phyloP scores from a whole-genome alignment of 768 basidiomycete genomes.

The Baorangia bicolor region DNA sequence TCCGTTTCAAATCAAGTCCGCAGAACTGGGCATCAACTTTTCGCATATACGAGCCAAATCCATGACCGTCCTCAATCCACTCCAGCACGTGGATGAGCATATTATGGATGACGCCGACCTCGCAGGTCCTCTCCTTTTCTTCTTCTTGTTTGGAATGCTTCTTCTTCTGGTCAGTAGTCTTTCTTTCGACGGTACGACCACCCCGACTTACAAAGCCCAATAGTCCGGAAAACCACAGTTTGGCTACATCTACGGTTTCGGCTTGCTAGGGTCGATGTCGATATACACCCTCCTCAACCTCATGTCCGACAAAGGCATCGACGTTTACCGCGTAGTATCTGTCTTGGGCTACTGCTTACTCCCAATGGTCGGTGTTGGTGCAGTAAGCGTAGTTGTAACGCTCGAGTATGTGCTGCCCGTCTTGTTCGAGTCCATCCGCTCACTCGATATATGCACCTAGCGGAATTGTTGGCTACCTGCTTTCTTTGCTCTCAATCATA shows the following conservation, averaged over 20 bases:
- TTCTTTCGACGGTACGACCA: background rate
- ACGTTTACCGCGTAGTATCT: slow-evolving; percentile 91
- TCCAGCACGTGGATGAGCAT: slow-evolving; percentile 76
- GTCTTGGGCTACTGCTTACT: slow-evolving; percentile 96
- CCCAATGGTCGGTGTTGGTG: slow-evolving; percentile 94
- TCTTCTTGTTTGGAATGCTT: slow-evolving; percentile 91
- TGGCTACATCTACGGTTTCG: slow-evolving; percentile 98
- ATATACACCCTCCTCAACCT: slow-evolving; percentile 95
- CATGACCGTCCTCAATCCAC: slow-evolving; percentile 91
- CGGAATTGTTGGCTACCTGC: slow-evolving; percentile 79
- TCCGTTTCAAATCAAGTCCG: background rate
- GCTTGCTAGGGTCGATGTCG: slow-evolving; percentile 87
- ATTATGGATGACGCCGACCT: slow-evolving; percentile 99
- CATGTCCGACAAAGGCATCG: slow-evolving; percentile 94
- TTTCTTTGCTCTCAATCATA: slow-evolving; percentile 78
- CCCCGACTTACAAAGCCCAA: background rate
- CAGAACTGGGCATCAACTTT: slow-evolving; percentile 98
- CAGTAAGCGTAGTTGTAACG: slow-evolving; percentile 80
- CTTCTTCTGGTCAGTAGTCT: slow-evolving; percentile 76
- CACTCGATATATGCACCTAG: slow-evolving; percentile 37
- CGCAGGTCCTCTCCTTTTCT: slow-evolving; percentile 93
- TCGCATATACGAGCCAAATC: slow-evolving; percentile 93
- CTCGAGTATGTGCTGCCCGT: slow-evolving; percentile 68
- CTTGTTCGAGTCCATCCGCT: slow-evolving; percentile 2
- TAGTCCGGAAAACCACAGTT: slow-evolving; percentile 99